Evolutionary conservation across 78 protist species (phyloP).

Genomic region (Protostelium mycophagum): DNA sequence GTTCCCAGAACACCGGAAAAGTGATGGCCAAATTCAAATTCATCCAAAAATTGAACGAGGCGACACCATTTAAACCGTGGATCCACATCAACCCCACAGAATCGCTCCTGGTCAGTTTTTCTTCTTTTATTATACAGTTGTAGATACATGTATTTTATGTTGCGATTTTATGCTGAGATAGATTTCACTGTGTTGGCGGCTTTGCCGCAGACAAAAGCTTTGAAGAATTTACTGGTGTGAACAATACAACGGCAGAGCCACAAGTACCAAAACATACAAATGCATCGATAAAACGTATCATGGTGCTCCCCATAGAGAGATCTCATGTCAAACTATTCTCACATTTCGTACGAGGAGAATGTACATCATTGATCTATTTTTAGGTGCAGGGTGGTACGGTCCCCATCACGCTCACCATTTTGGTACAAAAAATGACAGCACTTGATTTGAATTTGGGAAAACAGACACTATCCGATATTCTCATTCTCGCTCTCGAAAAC

Average conservation of each 20-base stretch:
- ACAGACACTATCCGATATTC: conserved; percentile 67
- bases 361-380: no score
- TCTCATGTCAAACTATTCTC: no score
- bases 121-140: no score
- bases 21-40: conserved; percentile 69
- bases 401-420: conserved; percentile 24
- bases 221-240: background rate
- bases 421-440: conserved; percentile 23
- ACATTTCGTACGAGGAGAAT: no score
- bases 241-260: no score
- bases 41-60: conserved; percentile 66
- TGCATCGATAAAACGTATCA: no score
- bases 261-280: no score
- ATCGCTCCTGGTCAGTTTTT: conserved; percentile 33
- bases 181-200: no score
- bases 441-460: conserved; percentile 25
- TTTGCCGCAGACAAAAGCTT: no score
- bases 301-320: no score
- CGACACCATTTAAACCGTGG: conserved; percentile 62
- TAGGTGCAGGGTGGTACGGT: conserved; percentile 10
- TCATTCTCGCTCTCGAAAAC: conserved; percentile 74
- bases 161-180: no score
- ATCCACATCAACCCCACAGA: conserved; percentile 56
- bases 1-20: conserved; percentile 72
- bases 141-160: no score